Percentiles rank a stretch among this genome's conserved stretches.
Conservation (phyloP, 2,329 filamentous ascomycete species). For the Stagonosporopsis chrysanthemi region DNA sequence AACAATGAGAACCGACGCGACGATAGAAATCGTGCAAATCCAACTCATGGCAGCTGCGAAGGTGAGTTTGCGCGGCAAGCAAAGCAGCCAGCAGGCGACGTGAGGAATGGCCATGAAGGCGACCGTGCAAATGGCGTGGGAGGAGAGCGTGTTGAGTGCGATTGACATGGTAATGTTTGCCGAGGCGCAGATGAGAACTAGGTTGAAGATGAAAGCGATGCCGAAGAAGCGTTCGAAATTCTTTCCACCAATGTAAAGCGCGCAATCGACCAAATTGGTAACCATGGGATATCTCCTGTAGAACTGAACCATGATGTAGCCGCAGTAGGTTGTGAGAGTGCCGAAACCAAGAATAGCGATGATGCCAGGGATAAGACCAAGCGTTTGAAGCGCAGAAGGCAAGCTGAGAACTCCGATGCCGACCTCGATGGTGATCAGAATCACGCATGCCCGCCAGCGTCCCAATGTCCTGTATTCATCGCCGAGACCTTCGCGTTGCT, state of each 20-base stretch:
- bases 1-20: constrained; percentile 69
- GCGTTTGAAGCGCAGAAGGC: constrained; percentile 38
- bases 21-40: constrained; percentile 65
- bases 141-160: constrained; percentile 69
- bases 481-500: constrained; percentile 13
- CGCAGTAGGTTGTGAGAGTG: constrained; percentile 36
- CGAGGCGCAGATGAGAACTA: constrained; percentile 39
- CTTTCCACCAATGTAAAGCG: constrained; percentile 36
- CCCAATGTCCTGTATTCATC: constrained; percentile 39
- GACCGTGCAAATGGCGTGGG: constrained; percentile 69
- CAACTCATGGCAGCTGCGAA: constrained; percentile 66
- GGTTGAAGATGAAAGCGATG: constrained; percentile 36
- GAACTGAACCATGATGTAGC: constrained; percentile 38
- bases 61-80: constrained; percentile 68
- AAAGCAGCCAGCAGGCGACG: constrained; percentile 65
- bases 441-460: constrained; percentile 40
- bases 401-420: constrained; percentile 41
- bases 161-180: constrained; percentile 55
- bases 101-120: constrained; percentile 68
- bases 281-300: constrained; percentile 38
- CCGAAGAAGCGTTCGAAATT: constrained; percentile 38
- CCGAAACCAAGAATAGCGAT: constrained; percentile 42
- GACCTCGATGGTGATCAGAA: constrained; percentile 42
- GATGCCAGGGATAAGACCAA: constrained; percentile 41
- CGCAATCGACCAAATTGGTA: constrained; percentile 42